phyloP scores from a whole-genome alignment of 1,139 yeast species.

The Suhomyces terraborum region DNA sequence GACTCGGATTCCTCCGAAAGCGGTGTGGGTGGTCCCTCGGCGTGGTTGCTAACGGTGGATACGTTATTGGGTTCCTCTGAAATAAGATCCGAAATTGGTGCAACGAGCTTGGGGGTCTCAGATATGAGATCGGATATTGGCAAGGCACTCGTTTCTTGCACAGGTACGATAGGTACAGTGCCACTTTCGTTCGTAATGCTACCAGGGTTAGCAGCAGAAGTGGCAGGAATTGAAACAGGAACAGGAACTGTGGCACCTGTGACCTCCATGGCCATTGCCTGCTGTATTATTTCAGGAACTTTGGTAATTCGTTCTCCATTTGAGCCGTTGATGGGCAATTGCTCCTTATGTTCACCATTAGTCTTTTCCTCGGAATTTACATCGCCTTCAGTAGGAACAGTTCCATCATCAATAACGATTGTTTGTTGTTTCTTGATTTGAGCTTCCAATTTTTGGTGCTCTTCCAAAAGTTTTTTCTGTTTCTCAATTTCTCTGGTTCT shows the following conservation, averaged over 20 bases:
- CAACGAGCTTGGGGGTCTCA: neutral
- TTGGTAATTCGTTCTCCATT: neutral
- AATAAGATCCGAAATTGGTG: neutral
- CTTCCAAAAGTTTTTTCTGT: slow-evolving; percentile 49
- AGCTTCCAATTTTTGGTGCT: slow-evolving; percentile 33
- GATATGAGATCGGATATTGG: neutral
- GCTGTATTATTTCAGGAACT: neutral
- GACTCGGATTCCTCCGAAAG: slow-evolving; percentile 20
- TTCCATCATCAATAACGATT: neutral
- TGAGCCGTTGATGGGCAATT: no score
- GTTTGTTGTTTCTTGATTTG: slow-evolving; percentile 27
- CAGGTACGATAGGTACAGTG: neutral
- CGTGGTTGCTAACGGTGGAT: neutral
- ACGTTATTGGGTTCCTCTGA: neutral
- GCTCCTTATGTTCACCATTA: no score
- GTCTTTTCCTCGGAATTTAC: neutral
- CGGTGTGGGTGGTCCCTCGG: slow-evolving; percentile 1
- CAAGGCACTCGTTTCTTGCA: neutral
- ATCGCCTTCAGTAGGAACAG: neutral
- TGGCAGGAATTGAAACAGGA: no score
- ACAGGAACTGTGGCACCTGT: neutral
- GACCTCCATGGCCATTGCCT: neutral
- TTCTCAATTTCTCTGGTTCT: slow-evolving; percentile 66
- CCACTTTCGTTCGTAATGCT: neutral
- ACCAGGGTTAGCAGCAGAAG: neutral